Base-by-base conservation (phyloP, 148 eudicot genomes). In the Polygonum aviculare region DNA sequence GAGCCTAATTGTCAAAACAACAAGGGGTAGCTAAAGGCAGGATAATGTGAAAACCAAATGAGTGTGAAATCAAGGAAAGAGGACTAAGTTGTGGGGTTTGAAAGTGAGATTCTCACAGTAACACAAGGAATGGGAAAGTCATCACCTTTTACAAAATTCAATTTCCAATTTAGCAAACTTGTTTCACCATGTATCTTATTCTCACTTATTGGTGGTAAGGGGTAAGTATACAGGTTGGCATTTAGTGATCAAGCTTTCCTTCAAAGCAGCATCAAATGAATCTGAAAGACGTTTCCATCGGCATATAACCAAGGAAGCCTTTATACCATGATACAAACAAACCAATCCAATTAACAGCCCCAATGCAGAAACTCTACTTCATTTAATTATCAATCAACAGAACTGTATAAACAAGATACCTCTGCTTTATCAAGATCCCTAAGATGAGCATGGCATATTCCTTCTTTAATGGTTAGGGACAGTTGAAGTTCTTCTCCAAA, bases 401-500 rank as follows among this genome's bases (percentile, higher is more conserved):
- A 57, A 57, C 5, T 2, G 31, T 21, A 38, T 35, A 15, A 67
- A 41, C 41, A 67, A 67, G 44, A 80, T 72, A 91, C 98, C 97
- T 94, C 90, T 77, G 98, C 97, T 84, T 88, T 87, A 71, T 89
- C 88, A 76, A 84, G 44, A 81, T 86, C 73, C 57, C 93, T 91
- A 76, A 90, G 92, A 80, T 89, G 85, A 77, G 82, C 82, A 75
- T 89, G 85, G 62, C 97, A 92, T 76, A 94, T 86, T 78, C 98
- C 98, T 81, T 88, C 95, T 86, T 87, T 89, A 72, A 86, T 75
- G 12, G 75, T 82, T 60, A 94, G 79, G 78, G 79, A 26, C 40
- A 85, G 76, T 21, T 93, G 96, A 52, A 84, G 72, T 75, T 84
- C 86, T 78, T 83, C 82, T 36, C 63, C 84, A 75, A 73, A 49